These are phyloP conservation scores for Brettanomyces bruxellensis DNA, from an alignment of 805 yeast species.

Conservation along the genomic window DNA sequence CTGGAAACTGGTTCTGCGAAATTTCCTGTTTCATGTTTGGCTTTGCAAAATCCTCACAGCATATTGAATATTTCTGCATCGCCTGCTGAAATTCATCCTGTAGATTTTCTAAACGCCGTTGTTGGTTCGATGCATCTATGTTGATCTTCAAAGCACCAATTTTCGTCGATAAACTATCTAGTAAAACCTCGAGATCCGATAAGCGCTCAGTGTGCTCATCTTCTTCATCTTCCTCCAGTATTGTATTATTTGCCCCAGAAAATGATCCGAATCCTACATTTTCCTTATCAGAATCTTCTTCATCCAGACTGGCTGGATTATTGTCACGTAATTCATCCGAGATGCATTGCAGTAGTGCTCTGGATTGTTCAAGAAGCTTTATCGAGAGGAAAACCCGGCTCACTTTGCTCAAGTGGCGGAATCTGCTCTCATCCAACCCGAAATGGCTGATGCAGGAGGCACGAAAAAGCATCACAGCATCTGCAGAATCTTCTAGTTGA, in stretches of 20 bases:
- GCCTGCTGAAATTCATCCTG: slow-evolving; percentile 7
- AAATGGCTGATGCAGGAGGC: slow-evolving; percentile 8
- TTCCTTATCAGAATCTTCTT: neutral
- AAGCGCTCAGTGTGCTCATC: slow-evolving; percentile 7
- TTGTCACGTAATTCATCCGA: slow-evolving; percentile 10
- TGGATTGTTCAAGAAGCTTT: slow-evolving; percentile 9
- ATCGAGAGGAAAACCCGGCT: slow-evolving; percentile 10
- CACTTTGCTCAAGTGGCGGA: slow-evolving; percentile 1
- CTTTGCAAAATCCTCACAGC: neutral
- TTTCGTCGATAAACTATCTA: slow-evolving; percentile 13
- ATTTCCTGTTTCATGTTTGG: neutral
- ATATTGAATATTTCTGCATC: slow-evolving; percentile 5
- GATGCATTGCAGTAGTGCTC: slow-evolving; percentile 6
- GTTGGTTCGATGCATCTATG: slow-evolving; percentile 5
- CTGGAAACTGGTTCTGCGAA: neutral
- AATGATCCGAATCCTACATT: too few relatives aligned
- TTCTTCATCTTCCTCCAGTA: slow-evolving; percentile 9
- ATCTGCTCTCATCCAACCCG: slow-evolving; percentile 4
- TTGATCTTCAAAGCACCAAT: slow-evolving; percentile 14
- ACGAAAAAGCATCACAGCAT: neutral
- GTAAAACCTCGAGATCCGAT: slow-evolving; percentile 6
- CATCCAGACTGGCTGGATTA: slow-evolving; percentile 2
- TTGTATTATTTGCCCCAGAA: slow-evolving; percentile 5
- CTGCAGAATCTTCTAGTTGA: neutral
- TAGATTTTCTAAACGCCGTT: slow-evolving; percentile 5